A percentile compares a stretch with the other conserved stretches of the same genome.
Conservation (phyloP, 306 rosid species). For the Lagenaria siceraria region DNA sequence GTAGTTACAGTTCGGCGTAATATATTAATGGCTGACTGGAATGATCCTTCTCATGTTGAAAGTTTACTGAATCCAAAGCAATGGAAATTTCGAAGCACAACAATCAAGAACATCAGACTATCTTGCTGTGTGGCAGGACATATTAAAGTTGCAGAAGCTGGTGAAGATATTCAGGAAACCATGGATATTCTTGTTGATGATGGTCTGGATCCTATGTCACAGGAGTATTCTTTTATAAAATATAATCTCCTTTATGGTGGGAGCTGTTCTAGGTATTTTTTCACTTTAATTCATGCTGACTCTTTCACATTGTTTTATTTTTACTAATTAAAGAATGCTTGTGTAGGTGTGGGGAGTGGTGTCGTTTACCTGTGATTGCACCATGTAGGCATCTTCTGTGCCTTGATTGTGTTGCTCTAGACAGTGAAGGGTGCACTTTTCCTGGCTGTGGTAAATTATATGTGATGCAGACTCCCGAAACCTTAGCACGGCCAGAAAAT, state of each 20-base stretch:
- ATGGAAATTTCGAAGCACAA: slow-evolving; percentile 74
- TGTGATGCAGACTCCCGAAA: slow-evolving; percentile 84
- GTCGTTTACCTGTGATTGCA: slow-evolving; percentile 87
- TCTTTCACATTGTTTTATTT: not conserved
- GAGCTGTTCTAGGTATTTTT: slow-evolving; percentile 58
- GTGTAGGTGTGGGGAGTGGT: slow-evolving; percentile 82
- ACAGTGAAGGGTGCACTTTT: slow-evolving; percentile 66
- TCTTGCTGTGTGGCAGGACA: slow-evolving; percentile 98
- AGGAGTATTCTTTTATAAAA: slow-evolving; percentile 60
- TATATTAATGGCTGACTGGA: slow-evolving; percentile 97
- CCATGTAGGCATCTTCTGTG: slow-evolving; percentile 89
- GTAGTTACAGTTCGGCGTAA: slow-evolving; percentile 87
- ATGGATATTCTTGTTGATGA: slow-evolving; percentile 71
- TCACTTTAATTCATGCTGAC: slow-evolving; percentile 6
- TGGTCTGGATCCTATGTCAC: slow-evolving; percentile 59
- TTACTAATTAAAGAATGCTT: slow-evolving; percentile 10
- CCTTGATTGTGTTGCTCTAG: slow-evolving; percentile 81
- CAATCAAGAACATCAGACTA: slow-evolving; percentile 70
- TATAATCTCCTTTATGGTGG: slow-evolving; percentile 64
- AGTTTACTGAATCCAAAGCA: slow-evolving; percentile 86
- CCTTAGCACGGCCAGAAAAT: slow-evolving; percentile 76
- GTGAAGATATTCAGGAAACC: slow-evolving; percentile 95
- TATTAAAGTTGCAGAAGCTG: slow-evolving; percentile 90
- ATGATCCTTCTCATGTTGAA: slow-evolving; percentile 92
- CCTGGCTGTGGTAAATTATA: slow-evolving; percentile 74